These are phyloP conservation scores for Apiospora rasikravindrae DNA, from an alignment of 2,329 filamentous ascomycete species.

Conservation along the genomic window DNA sequence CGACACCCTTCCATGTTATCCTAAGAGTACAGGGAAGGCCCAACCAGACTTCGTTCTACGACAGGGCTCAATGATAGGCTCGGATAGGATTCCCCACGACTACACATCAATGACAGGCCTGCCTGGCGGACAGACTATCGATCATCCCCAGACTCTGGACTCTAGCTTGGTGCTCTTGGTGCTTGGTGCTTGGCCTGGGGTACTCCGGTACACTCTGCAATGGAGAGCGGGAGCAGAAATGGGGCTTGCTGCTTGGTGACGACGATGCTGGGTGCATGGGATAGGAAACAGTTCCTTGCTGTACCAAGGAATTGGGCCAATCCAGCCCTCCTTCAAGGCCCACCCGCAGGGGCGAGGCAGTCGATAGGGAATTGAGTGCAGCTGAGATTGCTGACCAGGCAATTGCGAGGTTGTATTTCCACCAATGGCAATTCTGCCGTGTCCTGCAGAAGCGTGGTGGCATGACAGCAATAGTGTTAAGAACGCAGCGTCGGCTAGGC, in stretches of 20 bases:
- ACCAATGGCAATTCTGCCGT: conserved; percentile 24
- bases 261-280: background rate
- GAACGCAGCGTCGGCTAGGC: background rate
- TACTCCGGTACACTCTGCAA: background rate
- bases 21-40: background rate
- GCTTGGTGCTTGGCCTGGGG: background rate
- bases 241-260: background rate
- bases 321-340: background rate
- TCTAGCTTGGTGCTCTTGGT: background rate
- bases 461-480: background rate
- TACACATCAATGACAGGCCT: background rate
- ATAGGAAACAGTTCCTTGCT: background rate
- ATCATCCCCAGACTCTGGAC: background rate
- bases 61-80: background rate
- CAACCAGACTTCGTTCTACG: background rate
- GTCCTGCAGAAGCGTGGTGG: background rate
- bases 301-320: background rate
- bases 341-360: background rate
- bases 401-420: conserved; percentile 17
- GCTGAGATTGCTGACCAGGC: background rate
- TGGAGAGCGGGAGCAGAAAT: background rate
- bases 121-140: background rate
- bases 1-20: background rate
- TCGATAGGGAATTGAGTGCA: background rate
- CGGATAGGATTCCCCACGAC: background rate